Evolutionary conservation across 208 protist species (phyloP).

Genomic region (Blastocrithidia nonstop): DNA sequence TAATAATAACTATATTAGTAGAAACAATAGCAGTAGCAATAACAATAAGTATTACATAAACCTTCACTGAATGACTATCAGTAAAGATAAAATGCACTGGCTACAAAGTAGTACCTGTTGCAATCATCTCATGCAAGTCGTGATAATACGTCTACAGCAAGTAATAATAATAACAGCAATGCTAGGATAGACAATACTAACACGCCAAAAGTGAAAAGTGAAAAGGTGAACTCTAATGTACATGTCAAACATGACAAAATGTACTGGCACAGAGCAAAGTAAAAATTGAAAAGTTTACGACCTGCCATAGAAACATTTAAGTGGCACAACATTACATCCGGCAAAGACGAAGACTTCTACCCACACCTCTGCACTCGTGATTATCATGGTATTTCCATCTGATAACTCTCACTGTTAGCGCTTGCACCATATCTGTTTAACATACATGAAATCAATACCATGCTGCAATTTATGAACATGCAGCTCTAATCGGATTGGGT

Average conservation of each 20-base stretch:
- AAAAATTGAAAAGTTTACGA: constrained; percentile 5
- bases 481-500: constrained; percentile 52
- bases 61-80: too few species aligned
- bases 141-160: too few species aligned
- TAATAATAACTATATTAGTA: too few species aligned
- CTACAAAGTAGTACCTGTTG: too few species aligned
- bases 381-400: constrained; percentile 42
- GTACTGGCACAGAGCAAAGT: constrained; percentile 5
- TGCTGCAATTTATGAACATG: constrained; percentile 49
- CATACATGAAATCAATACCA: constrained; percentile 25
- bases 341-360: constrained; percentile 40
- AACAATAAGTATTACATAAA: too few species aligned
- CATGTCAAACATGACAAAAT: too few species aligned
- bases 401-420: constrained; percentile 51
- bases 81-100: too few species aligned
- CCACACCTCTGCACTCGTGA: constrained; percentile 46
- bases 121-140: too few species aligned
- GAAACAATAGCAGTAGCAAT: constrained; percentile 1
- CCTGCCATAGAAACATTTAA: constrained; percentile 21
- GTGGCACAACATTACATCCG: constrained; percentile 30
- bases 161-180: too few species aligned
- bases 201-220: too few species aligned
- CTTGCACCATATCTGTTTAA: constrained; percentile 47
- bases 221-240: too few species aligned
- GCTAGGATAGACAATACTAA: too few species aligned